These are phyloP conservation scores for Penicillium sp. DNA, from an alignment of 2,329 filamentous ascomycete genomes.

Conservation along the genomic window DNA sequence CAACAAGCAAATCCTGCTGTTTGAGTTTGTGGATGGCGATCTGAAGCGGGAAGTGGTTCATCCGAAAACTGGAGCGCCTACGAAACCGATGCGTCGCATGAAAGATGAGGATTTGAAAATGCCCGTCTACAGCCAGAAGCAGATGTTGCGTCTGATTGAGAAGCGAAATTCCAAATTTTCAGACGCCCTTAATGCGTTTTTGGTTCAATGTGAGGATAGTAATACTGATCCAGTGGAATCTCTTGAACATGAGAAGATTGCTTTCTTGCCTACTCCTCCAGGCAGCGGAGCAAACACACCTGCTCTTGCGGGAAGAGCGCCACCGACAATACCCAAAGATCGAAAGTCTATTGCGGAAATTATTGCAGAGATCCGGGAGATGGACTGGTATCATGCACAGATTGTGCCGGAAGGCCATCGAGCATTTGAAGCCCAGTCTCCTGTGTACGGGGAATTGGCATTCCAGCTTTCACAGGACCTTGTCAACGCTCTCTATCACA, in stretches of 20 bases:
- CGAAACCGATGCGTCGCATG: constrained; percentile 65
- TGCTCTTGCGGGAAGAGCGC: constrained; percentile 50
- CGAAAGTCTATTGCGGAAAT: constrained; percentile 81
- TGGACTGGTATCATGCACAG: constrained; percentile 86
- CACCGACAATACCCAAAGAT: constrained; percentile 73
- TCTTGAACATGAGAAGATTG: constrained; percentile 59
- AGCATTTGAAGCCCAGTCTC: constrained; percentile 80
- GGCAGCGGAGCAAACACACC: constrained; percentile 42
- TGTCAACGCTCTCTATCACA: constrained; percentile 95
- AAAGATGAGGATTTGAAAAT: constrained; percentile 80
- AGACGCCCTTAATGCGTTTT: constrained; percentile 71
- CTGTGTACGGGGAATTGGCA: constrained; percentile 77
- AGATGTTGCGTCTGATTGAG: constrained; percentile 85
- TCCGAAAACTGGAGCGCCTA: constrained; percentile 70
- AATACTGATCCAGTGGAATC: constrained; percentile 64
- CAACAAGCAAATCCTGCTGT: constrained; percentile 70
- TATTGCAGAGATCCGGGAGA: constrained; percentile 74
- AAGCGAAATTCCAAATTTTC: constrained; percentile 83
- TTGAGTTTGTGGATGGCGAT: constrained; percentile 91
- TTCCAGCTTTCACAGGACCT: constrained; percentile 86
- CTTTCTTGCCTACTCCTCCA: constrained; percentile 63
- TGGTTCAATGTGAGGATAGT: constrained; percentile 68
- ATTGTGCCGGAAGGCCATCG: constrained; percentile 91
- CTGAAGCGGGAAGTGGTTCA: constrained; percentile 75
- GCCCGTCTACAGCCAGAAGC: constrained; percentile 89